Conservation (phyloP, 345 rosid genomes). For the Eucalyptus decipiens region DNA sequence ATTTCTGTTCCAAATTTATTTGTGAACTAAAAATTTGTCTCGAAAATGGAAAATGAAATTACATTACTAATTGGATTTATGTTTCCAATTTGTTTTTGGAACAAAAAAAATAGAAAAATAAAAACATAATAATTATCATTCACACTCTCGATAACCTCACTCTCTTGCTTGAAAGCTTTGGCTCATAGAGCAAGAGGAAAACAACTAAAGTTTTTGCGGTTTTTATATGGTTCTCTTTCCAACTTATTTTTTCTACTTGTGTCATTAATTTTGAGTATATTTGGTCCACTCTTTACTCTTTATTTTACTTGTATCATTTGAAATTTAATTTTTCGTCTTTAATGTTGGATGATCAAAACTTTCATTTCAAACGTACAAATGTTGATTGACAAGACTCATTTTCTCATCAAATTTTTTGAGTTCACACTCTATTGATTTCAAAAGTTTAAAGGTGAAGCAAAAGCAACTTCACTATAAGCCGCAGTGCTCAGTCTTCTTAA, state of each 20-base stretch:
- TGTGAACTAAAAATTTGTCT: too few species aligned
- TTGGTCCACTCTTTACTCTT: not conserved
- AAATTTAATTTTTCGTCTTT: not conserved
- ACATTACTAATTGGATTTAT: too few species aligned
- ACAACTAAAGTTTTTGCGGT: not conserved
- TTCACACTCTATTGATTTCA: not conserved
- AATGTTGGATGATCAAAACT: not conserved
- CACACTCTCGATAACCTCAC: fast-evolving
- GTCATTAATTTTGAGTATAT: not conserved
- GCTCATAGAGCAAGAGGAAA: not conserved
- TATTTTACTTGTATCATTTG: not conserved
- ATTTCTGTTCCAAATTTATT: too few species aligned
- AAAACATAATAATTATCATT: too few species aligned
- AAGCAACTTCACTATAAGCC: not conserved
- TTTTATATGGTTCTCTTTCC: not conserved
- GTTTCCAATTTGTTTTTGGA: fast-evolving
- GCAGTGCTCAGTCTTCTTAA: not conserved
- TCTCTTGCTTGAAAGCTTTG: not conserved
- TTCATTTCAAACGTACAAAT: not conserved
- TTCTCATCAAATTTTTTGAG: not conserved
- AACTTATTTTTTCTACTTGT: not conserved
- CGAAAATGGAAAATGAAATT: too few species aligned
- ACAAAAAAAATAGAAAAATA: too few species aligned
- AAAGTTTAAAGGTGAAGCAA: not conserved
- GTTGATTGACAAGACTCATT: not conserved